Conservation (phyloP, 179 eudicot species). For the Camellia oleifera region DNA sequence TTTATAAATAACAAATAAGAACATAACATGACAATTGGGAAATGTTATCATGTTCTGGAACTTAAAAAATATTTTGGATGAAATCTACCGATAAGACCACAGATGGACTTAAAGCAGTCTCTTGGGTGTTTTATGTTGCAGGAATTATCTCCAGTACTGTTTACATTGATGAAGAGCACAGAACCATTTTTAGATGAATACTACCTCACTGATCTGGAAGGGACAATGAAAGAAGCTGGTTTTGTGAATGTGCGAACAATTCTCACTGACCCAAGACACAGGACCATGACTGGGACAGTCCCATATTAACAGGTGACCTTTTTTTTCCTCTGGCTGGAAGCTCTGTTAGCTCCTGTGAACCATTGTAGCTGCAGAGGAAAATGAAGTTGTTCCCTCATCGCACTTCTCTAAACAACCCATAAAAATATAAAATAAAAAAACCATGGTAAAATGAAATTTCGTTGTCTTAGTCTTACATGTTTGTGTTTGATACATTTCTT, state of each 20-base stretch:
- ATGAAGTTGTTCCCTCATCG: background rate
- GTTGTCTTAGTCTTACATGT: background rate
- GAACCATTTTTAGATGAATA: conserved; percentile 96
- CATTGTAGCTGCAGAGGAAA: background rate
- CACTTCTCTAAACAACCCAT: background rate
- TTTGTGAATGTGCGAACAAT: conserved; percentile 55
- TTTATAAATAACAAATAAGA: background rate
- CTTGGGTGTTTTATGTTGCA: conserved; percentile 21
- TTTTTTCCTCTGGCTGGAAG: background rate
- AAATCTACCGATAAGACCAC: background rate
- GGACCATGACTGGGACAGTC: conserved; percentile 84
- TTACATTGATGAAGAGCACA: conserved; percentile 96
- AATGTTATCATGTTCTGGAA: background rate
- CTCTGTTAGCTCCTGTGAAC: background rate
- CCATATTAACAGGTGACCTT: conserved; percentile 28
- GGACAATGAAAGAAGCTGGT: conserved; percentile 59
- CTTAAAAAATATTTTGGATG: background rate
- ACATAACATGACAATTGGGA: background rate
- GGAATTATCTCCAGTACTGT: conserved; percentile 88
- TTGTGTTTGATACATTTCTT: background rate
- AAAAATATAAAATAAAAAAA: background rate
- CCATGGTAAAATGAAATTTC: background rate
- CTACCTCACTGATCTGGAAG: conserved; percentile 83
- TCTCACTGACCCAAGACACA: conserved; percentile 89
- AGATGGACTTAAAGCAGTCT: background rate